These are phyloP conservation scores for Aspergillus hancockii DNA, from an alignment of 495 filamentous ascomycete species.

Conservation along the genomic window DNA sequence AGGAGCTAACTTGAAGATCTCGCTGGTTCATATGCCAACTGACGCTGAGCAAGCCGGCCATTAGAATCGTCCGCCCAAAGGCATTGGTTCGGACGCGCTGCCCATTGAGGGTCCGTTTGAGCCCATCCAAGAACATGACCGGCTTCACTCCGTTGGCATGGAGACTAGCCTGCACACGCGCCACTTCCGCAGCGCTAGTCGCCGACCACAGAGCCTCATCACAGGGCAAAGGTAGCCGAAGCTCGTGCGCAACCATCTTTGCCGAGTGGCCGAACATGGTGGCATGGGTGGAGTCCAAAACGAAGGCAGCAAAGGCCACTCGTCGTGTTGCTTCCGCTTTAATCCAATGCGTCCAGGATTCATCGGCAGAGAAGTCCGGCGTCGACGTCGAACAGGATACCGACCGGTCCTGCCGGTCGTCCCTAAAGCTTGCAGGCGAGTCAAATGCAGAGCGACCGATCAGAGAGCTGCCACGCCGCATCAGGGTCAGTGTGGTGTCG, in stretches of 20 bases:
- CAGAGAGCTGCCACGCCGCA: conserved; percentile 89
- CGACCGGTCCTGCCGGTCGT: conserved; percentile 54
- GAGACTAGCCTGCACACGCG: conserved; percentile 79
- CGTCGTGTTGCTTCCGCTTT: conserved; percentile 88
- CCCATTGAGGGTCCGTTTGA: conserved; percentile 86
- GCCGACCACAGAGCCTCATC: conserved; percentile 95
- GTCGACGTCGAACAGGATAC: conserved; percentile 60
- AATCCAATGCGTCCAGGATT: conserved; percentile 97
- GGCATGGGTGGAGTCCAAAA: conserved; percentile 93
- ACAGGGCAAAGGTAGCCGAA: conserved; percentile 88
- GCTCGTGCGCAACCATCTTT: conserved; percentile 96
- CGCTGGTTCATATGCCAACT: conserved; percentile 98
- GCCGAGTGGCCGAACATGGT: conserved; percentile 98
- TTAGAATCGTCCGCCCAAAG: conserved; percentile 92
- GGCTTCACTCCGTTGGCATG: conserved; percentile 82
- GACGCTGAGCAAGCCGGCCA: conserved; percentile 91
- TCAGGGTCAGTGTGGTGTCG: conserved; percentile 90
- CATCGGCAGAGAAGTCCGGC: conserved; percentile 68
- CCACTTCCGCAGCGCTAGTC: conserved; percentile 84
- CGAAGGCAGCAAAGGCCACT: conserved; percentile 91
- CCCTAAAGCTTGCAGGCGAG: conserved; percentile 78
- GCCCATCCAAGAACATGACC: conserved; percentile 84
- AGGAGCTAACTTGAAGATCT: conserved; percentile 89
- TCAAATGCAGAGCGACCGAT: conserved; percentile 89
- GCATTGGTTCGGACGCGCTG: conserved; percentile 89